Evolutionary conservation across 106 monocot species (phyloP).

Genomic region (Acanthochlamys bracteata): DNA sequence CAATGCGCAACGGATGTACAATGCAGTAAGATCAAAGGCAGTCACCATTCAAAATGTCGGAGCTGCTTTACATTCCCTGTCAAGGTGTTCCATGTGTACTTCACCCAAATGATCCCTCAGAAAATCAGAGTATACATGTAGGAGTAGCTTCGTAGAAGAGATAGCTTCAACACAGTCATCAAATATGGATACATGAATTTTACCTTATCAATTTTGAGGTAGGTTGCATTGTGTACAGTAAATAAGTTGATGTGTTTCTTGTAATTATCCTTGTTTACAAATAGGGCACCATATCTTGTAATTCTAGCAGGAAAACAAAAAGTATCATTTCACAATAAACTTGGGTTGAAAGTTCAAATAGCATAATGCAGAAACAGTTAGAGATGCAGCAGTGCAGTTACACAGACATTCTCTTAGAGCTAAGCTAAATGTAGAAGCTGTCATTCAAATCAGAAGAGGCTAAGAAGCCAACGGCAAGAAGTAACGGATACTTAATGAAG

Average conservation of each 20-base stretch:
- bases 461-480: no score
- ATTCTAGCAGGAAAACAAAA: conserved; percentile 3
- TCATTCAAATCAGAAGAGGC: no score
- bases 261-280: conserved; percentile 76
- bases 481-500: no score
- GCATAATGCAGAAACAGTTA: no score
- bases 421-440: no score
- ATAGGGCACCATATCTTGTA: conserved; percentile 81
- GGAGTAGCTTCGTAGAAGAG: background rate
- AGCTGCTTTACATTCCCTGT: conserved; percentile 72
- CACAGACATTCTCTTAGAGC: no score
- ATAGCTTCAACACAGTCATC: no score
- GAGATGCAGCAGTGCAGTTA: no score
- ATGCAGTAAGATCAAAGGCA: conserved; percentile 53
- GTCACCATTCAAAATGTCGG: conserved; percentile 64
- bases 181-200: background rate
- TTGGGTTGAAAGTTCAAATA: background rate
- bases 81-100: conserved; percentile 75
- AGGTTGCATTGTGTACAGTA: conserved; percentile 60
- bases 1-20: conserved; percentile 57
- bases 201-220: conserved; percentile 80
- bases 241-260: conserved; percentile 58
- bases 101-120: conserved; percentile 57
- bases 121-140: conserved; percentile 9
- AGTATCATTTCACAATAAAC: no score